Conservation (phyloP, 2,329 filamentous ascomycete genomes). For the Phialemoniopsis sp. region DNA sequence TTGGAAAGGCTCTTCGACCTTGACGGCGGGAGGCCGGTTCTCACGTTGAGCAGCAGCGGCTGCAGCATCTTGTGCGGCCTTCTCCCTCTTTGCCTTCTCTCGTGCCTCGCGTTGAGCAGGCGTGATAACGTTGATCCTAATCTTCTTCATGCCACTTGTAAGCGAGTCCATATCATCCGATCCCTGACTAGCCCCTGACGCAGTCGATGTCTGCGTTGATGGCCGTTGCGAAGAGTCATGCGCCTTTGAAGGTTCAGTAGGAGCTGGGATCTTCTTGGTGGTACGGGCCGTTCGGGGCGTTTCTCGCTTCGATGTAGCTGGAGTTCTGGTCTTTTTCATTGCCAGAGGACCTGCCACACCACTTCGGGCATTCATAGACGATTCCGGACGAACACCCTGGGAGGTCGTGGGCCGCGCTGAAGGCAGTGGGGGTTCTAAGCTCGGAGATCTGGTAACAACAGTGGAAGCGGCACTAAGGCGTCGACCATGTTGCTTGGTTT, state of each 20-base stretch:
- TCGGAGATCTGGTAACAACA: slow-evolving; percentile 21
- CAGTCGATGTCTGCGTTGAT: slow-evolving; percentile 1
- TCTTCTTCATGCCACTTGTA: slow-evolving; percentile 56
- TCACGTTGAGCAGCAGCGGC: slow-evolving; percentile 6
- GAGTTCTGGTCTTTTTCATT: slow-evolving; percentile 57
- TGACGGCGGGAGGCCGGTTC: slow-evolving; percentile 1
- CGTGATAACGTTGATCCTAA: slow-evolving; percentile 58
- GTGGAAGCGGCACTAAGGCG: slow-evolving; percentile 46
- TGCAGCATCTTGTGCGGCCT: slow-evolving; percentile 1
- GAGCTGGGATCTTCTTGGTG: slow-evolving; percentile 7
- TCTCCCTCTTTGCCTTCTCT: slow-evolving; percentile 19
- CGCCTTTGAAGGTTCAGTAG: neutral
- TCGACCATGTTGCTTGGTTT: slow-evolving; percentile 30
- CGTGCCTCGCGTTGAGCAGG: slow-evolving; percentile 54
- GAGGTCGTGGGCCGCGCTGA: slow-evolving; percentile 32
- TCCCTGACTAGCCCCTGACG: slow-evolving; percentile 9
- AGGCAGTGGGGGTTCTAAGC: slow-evolving; percentile 10
- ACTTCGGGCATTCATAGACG: slow-evolving; percentile 34
- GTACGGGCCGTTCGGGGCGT: slow-evolving; percentile 6
- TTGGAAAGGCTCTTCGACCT: too few relatives aligned
- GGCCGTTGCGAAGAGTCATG: neutral
- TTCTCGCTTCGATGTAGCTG: slow-evolving; percentile 39
- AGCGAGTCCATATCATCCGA: slow-evolving; percentile 48
- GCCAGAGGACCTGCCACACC: slow-evolving; percentile 33
- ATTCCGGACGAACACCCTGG: slow-evolving; percentile 33